Evolutionary conservation across 176 grass and related monocot genomes (phyloP).

Genomic region (barley (Hordeum vulgare)): MorexV3_pseudomolecules_assembly NC_058518.1:473662381-473662880

Average conservation of each 20-base stretch:
- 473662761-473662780: not conserved
- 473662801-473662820: not conserved
- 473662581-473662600: not conserved
- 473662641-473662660: not conserved
- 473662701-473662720: not conserved
- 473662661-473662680: not conserved
- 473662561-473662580: not conserved
- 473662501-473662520: no score
- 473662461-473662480: no score
- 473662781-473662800: not conserved
- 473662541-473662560: no score
- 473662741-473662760: not conserved
- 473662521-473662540: no score
- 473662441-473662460: no score
- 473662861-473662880: not conserved
- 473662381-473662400: no score
- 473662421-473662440: no score
- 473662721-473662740: not conserved
- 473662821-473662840: not conserved
- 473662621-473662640: not conserved
- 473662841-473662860: conserved; percentile 17
- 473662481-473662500: no score
- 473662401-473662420: no score
- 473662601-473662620: not conserved
- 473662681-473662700: not conserved